phyloP scores from a whole-genome alignment of 345 rosid genomes.

The Eucalyptus caleyi region DNA sequence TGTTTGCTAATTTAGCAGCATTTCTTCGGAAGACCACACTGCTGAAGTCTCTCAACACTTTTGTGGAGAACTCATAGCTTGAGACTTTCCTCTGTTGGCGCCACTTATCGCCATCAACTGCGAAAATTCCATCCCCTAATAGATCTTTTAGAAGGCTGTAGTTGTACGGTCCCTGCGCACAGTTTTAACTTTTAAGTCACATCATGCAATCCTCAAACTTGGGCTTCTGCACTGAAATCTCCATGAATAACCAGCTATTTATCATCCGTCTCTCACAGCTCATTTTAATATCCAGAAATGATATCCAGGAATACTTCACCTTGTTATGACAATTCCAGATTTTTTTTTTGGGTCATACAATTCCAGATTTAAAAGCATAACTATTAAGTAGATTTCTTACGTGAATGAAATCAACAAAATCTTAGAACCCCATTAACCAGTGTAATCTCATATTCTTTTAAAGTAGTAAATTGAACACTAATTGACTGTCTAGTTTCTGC shows the following conservation, averaged over 20 bases:
- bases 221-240: background rate
- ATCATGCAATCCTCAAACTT: background rate
- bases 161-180: constrained; percentile 23
- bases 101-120: constrained; percentile 43
- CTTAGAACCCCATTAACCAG: background rate
- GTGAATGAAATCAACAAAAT: background rate
- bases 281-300: too few species aligned
- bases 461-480: background rate
- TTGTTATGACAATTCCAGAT: too few species aligned
- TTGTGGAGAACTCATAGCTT: constrained; percentile 38
- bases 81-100: constrained; percentile 38
- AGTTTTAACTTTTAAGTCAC: background rate
- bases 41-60: constrained; percentile 32
- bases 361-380: background rate
- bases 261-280: background rate
- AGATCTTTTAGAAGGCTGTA: constrained; percentile 23
- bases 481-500: background rate
- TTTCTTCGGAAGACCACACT: constrained; percentile 19
- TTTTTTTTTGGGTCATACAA: background rate
- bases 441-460: background rate
- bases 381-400: background rate
- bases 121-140: constrained; percentile 36
- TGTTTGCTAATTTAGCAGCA: constrained; percentile 17
- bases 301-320: too few species aligned
- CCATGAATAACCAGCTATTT: background rate